phyloP scores from a whole-genome alignment of 176 grass and related monocot species.

The Triticum urartu region DNA sequence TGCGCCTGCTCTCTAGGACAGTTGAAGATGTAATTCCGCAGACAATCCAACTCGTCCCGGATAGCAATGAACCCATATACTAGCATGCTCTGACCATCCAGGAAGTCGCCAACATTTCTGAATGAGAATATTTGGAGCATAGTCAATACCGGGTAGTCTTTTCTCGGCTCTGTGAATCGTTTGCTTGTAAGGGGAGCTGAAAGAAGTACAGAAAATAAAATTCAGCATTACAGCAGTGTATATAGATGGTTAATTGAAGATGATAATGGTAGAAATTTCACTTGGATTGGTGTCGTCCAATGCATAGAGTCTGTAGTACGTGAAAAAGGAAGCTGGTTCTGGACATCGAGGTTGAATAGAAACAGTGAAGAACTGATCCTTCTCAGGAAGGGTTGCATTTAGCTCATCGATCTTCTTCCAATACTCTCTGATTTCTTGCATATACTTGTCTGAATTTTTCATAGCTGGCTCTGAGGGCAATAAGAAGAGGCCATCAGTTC shows the following conservation, averaged over 20 bases:
- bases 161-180: not conserved
- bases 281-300: not conserved
- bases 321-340: not conserved
- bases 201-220: not conserved
- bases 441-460: not conserved
- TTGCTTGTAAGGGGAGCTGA: not conserved
- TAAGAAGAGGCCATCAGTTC: no score
- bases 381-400: not conserved
- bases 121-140: constrained; percentile 12
- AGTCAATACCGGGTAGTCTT: not conserved
- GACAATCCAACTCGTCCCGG: not conserved
- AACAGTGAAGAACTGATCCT: not conserved
- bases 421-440: not conserved
- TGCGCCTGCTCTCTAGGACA: not conserved
- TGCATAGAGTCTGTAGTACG: not conserved
- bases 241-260: not conserved
- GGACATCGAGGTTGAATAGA: not conserved
- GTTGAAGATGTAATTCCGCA: not conserved
- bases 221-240: not conserved
- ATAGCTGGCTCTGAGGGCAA: not conserved
- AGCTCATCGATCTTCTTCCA: not conserved
- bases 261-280: not conserved
- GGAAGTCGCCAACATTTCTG: not conserved
- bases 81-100: not conserved
- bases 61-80: constrained; percentile 7